Conservation (phyloP, 352 stramenopile species). For the Pythium apleroticum region DNA sequence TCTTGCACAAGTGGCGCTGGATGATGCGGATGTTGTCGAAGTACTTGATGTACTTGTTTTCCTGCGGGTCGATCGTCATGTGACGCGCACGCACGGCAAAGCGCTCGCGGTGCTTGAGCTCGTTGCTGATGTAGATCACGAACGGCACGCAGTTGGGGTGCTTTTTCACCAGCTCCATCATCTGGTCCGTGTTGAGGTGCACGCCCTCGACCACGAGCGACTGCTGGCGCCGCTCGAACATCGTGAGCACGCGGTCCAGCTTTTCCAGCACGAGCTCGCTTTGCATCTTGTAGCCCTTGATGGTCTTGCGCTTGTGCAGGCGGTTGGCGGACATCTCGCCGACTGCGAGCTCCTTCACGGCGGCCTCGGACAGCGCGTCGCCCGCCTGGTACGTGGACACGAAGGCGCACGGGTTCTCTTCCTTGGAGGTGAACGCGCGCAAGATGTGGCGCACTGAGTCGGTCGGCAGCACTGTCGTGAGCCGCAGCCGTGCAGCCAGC, state of each 20-base stretch:
- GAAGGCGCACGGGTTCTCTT: conserved; percentile 78
- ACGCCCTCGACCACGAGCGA: conserved; percentile 87
- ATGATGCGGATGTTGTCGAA: conserved; percentile 91
- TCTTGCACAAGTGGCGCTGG: conserved; percentile 83
- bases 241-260: conserved; percentile 77
- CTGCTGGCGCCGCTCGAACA: conserved; percentile 82
- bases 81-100: conserved; percentile 82
- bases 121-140: conserved; percentile 89
- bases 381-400: conserved; percentile 89
- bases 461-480: conserved; percentile 83
- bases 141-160: conserved; percentile 87
- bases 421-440: conserved; percentile 78
- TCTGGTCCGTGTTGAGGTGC: conserved; percentile 82
- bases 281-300: conserved; percentile 84
- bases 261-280: conserved; percentile 82
- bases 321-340: conserved; percentile 63
- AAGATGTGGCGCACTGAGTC: conserved; percentile 86
- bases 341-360: conserved; percentile 47
- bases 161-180: conserved; percentile 72
- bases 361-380: conserved; percentile 54
- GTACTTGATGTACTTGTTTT: conserved; percentile 92
- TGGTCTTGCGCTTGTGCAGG: conserved; percentile 79
- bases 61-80: conserved; percentile 88
- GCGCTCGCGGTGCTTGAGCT: conserved; percentile 84
- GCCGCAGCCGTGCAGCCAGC: conserved; percentile 64